These are phyloP conservation scores for Litchi chinensis DNA, from an alignment of 345 rosid species.

Conservation along the genomic window DNA sequence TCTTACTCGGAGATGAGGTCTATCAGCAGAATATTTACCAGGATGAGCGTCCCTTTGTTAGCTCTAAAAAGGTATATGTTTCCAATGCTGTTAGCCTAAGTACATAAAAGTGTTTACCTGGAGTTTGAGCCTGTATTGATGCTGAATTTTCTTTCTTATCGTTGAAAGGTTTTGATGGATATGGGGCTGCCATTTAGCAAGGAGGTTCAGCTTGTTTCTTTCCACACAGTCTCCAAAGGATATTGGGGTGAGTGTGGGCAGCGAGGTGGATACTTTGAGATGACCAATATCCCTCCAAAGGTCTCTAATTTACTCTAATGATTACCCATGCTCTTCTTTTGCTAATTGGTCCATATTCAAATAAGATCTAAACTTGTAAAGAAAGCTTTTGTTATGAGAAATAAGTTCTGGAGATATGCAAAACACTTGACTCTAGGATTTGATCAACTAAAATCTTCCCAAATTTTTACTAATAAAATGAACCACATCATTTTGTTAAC, in stretches of 20 bases:
- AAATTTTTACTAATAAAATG: background rate
- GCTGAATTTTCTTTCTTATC: slow-evolving; percentile 8
- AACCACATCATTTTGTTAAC: background rate
- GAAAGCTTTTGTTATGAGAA: background rate
- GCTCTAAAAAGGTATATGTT: slow-evolving; percentile 71
- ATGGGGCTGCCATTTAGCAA: slow-evolving; percentile 86
- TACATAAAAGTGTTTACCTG: slow-evolving; percentile 8
- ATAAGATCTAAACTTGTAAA: background rate
- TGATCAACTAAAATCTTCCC: slow-evolving; percentile 1
- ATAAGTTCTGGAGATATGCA: background rate
- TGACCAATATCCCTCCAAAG: slow-evolving; percentile 93
- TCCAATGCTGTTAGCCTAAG: slow-evolving; percentile 17
- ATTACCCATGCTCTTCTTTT: background rate
- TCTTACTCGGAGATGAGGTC: slow-evolving; percentile 94
- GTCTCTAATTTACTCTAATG: slow-evolving; percentile 38
- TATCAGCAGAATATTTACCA: slow-evolving; percentile 98
- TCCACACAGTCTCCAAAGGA: slow-evolving; percentile 98
- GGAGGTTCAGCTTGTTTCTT: slow-evolving; percentile 92
- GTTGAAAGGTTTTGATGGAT: slow-evolving; percentile 74
- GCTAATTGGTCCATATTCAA: slow-evolving; percentile 1
- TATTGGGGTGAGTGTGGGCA: slow-evolving; percentile 99
- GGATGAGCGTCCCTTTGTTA: slow-evolving; percentile 92
- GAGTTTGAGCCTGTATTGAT: slow-evolving; percentile 17
- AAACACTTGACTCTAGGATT: background rate
- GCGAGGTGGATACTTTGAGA: slow-evolving; percentile 99